phyloP scores from a whole-genome alignment of 2,329 filamentous ascomycete species.

The Penicillium sp. region DNA sequence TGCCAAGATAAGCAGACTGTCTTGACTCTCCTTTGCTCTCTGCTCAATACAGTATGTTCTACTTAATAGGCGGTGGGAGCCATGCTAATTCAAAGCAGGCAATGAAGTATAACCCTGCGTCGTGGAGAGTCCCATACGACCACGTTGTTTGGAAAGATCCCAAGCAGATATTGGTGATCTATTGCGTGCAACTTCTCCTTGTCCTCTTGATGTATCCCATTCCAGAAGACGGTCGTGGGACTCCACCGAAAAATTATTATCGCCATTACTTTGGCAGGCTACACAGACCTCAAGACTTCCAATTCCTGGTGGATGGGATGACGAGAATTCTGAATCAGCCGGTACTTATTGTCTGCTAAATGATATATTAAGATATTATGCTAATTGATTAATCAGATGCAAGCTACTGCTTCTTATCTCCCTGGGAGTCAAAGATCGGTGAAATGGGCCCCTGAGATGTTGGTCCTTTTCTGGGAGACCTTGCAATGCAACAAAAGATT shows the following conservation, averaged over 20 bases:
- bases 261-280: slow-evolving; percentile 87
- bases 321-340: slow-evolving; percentile 88
- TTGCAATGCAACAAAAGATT: slow-evolving; percentile 98
- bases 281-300: slow-evolving; percentile 92
- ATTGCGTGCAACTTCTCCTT: slow-evolving; percentile 86
- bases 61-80: not conserved
- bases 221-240: slow-evolving; percentile 66
- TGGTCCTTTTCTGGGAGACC: slow-evolving; percentile 97
- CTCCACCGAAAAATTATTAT: slow-evolving; percentile 82
- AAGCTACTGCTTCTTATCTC: slow-evolving; percentile 82
- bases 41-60: slow-evolving; percentile 79
- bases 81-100: slow-evolving; percentile 54
- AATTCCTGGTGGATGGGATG: slow-evolving; percentile 95
- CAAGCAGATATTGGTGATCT: slow-evolving; percentile 85
- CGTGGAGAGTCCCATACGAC: slow-evolving; percentile 92
- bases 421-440: slow-evolving; percentile 76
- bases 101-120: slow-evolving; percentile 91
- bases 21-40: slow-evolving; percentile 82
- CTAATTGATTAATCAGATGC: slow-evolving; percentile 52
- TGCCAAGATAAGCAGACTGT: slow-evolving; percentile 89
- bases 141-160: slow-evolving; percentile 87
- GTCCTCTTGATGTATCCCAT: slow-evolving; percentile 82
- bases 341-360: slow-evolving; percentile 32
- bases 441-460: slow-evolving; percentile 89
- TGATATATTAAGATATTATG: slow-evolving; percentile 9